Conservation (phyloP, 2,329 filamentous ascomycete species). For the Clarireedia hainanense region DNA sequence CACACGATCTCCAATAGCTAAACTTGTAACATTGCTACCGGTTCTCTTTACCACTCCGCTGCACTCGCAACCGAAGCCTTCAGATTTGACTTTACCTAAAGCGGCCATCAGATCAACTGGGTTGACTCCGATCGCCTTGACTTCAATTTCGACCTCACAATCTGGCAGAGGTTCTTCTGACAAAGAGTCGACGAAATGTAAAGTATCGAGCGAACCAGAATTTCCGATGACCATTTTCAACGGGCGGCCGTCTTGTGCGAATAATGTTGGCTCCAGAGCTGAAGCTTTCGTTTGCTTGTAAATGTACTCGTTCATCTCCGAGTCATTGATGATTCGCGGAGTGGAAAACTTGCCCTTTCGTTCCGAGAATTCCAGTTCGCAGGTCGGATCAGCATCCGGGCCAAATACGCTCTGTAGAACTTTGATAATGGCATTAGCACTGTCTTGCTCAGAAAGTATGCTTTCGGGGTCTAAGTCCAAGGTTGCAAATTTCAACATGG, state of each 20-base stretch:
- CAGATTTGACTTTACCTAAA: slow-evolving; percentile 28
- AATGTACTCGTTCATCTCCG: slow-evolving; percentile 21
- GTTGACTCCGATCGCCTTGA: slow-evolving; percentile 28
- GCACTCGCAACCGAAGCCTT: slow-evolving; percentile 30
- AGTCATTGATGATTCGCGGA: slow-evolving; percentile 5
- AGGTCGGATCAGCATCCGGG: background rate
- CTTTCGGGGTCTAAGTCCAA: slow-evolving; percentile 4
- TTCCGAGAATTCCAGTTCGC: background rate
- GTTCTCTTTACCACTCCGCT: slow-evolving; percentile 29
- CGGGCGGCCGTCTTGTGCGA: slow-evolving; percentile 11
- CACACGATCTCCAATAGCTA: slow-evolving; percentile 29
- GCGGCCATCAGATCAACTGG: slow-evolving; percentile 26
- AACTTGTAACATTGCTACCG: slow-evolving; percentile 22
- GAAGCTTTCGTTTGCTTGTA: slow-evolving; percentile 6
- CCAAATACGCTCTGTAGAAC: background rate
- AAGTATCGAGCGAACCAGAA: slow-evolving; percentile 23
- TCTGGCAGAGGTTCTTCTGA: slow-evolving; percentile 12
- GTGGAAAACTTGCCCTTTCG: background rate
- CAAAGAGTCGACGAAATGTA: slow-evolving; percentile 21
- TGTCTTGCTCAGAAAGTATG: background rate
- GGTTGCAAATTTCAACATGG: slow-evolving; percentile 5
- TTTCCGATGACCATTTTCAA: slow-evolving; percentile 20
- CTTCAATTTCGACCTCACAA: slow-evolving; percentile 23
- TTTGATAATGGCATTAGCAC: background rate
- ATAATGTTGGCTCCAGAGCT: slow-evolving; percentile 2